These are phyloP conservation scores for Ceratobasidium papillatum DNA, from an alignment of 1,284 basidiomycete species.

Conservation along the genomic window DNA sequence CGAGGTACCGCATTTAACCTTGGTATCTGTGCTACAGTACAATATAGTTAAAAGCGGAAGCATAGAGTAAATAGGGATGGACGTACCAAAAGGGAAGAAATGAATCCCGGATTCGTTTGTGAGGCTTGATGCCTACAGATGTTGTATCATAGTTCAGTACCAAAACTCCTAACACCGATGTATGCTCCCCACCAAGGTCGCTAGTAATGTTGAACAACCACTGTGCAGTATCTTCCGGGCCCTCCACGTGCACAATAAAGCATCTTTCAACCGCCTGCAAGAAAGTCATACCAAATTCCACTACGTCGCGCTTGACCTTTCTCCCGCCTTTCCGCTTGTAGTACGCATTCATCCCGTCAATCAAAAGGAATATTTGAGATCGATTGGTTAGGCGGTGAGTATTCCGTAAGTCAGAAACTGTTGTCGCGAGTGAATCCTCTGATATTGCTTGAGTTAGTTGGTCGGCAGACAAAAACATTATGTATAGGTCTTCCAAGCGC, in stretches of 20 bases:
- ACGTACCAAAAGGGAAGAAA: slow-evolving; percentile 26
- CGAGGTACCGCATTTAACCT: slow-evolving; percentile 26
- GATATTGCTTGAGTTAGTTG: slow-evolving; percentile 12
- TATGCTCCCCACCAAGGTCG: slow-evolving; percentile 31
- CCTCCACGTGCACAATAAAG: slow-evolving; percentile 38
- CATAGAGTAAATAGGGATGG: not conserved
- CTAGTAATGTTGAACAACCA: slow-evolving; percentile 42
- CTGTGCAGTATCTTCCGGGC: slow-evolving; percentile 30
- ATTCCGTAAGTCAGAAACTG: slow-evolving; percentile 15
- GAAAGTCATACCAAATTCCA: slow-evolving; percentile 24
- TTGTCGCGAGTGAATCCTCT: slow-evolving; percentile 5
- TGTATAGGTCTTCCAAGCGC: slow-evolving; percentile 38
- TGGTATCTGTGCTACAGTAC: slow-evolving; percentile 18
- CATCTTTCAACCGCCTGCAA: slow-evolving; percentile 42
- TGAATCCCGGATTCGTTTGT: slow-evolving; percentile 41
- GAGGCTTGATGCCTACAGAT: slow-evolving; percentile 34
- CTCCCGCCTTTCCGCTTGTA: slow-evolving; percentile 28
- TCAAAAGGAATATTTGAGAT: slow-evolving; percentile 40
- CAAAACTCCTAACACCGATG: not conserved
- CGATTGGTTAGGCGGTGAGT: slow-evolving; percentile 7
- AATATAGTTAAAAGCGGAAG: not conserved
- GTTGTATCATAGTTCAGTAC: not conserved
- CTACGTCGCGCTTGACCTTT: slow-evolving; percentile 1
- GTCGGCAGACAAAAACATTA: slow-evolving; percentile 37
- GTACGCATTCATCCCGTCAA: slow-evolving; percentile 40